Conservation (phyloP, 352 stramenopile species). For the Pythium sukuiense region DNA sequence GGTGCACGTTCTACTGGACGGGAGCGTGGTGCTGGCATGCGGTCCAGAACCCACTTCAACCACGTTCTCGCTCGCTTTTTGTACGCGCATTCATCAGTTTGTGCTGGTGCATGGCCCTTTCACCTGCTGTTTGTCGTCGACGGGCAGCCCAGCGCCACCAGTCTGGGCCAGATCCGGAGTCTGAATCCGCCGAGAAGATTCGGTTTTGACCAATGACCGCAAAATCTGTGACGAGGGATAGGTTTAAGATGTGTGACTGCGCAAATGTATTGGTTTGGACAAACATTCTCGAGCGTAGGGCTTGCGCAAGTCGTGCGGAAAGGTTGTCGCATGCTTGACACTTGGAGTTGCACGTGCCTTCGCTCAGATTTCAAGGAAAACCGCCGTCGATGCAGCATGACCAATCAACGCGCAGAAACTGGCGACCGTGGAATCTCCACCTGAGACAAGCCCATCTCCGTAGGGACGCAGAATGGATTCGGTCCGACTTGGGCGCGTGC, state of each 20-base stretch:
- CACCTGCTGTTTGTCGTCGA: slow-evolving; percentile 23
- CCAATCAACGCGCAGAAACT: slow-evolving; percentile 8
- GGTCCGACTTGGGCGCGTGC: background rate
- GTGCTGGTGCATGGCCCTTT: background rate
- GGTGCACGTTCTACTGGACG: slow-evolving; percentile 6
- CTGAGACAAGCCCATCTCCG: slow-evolving; percentile 27
- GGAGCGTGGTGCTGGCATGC: slow-evolving; percentile 10
- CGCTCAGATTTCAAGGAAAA: background rate
- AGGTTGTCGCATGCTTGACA: slow-evolving; percentile 1
- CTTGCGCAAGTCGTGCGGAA: slow-evolving; percentile 13
- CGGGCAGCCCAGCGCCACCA: slow-evolving; percentile 15
- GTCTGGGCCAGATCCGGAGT: slow-evolving; percentile 9
- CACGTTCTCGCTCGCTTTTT: slow-evolving; percentile 5
- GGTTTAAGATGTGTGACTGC: slow-evolving; percentile 15
- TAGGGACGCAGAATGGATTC: slow-evolving; percentile 26
- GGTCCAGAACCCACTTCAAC: slow-evolving; percentile 20
- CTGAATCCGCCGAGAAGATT: slow-evolving; percentile 24
- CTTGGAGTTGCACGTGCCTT: background rate
- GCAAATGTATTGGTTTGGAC: slow-evolving; percentile 12
- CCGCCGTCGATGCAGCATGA: background rate
- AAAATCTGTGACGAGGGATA: slow-evolving; percentile 2
- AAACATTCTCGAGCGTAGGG: background rate
- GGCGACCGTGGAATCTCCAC: slow-evolving; percentile 16
- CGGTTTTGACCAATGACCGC: slow-evolving; percentile 19
- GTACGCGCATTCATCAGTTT: slow-evolving; percentile 20